Percentiles rank a stretch among this genome's conserved stretches.
Evolutionary conservation across 148 eudicot species (phyloP).

Genomic region (Fagopyrum tataricum): DNA sequence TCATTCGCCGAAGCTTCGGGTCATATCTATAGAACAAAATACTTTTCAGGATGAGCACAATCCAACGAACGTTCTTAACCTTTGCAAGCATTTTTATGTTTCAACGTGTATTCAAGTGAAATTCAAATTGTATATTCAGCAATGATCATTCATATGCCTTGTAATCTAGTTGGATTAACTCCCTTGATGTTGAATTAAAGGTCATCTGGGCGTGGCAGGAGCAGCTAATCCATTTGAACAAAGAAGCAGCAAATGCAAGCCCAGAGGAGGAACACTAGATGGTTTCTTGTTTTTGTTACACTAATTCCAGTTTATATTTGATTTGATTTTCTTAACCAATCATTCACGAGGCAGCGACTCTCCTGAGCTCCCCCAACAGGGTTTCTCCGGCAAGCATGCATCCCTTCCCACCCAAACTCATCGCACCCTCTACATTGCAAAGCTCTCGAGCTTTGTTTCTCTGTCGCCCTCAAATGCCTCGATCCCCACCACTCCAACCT

Average conservation of each 20-base stretch:
- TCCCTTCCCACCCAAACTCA: conserved; percentile 79
- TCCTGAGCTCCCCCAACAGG: conserved; percentile 57
- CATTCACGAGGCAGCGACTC: conserved; percentile 84
- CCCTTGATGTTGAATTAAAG: background rate
- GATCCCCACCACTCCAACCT: conserved; percentile 33
- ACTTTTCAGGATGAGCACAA: too few species aligned
- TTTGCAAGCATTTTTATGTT: background rate
- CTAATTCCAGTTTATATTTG: background rate
- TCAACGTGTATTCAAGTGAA: background rate
- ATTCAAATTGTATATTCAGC: background rate
- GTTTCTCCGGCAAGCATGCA: conserved; percentile 57
- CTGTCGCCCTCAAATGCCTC: conserved; percentile 62
- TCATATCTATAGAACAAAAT: conserved; percentile 38
- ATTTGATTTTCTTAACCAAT: background rate
- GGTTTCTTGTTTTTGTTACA: background rate
- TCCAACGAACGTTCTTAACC: too few species aligned
- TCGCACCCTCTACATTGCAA: conserved; percentile 90
- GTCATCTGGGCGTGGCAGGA: background rate
- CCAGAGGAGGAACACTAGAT: background rate
- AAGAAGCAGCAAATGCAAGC: background rate
- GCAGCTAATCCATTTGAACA: background rate
- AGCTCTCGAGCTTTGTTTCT: conserved; percentile 83
- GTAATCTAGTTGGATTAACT: background rate
- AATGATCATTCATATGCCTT: background rate
- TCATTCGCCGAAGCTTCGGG: too few species aligned